Percentiles rank a stretch among this genome's conserved stretches.
These are phyloP conservation scores for Amyloporia xantha DNA, from an alignment of 768 basidiomycete genomes.

Conservation along the genomic window DNA sequence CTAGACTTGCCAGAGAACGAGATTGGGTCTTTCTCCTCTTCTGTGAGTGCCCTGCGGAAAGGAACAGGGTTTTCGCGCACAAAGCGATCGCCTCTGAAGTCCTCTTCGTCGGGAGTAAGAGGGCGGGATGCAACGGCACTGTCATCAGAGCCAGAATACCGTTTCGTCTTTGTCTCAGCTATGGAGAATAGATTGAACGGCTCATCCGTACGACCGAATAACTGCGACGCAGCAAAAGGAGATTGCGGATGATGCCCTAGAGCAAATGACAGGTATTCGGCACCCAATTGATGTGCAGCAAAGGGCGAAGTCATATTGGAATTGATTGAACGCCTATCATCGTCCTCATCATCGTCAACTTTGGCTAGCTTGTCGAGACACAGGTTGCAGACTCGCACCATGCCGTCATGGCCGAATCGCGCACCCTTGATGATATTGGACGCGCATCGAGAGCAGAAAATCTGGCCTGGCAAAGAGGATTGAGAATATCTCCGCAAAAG, in stretches of 20 bases:
- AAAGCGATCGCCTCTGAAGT: constrained; percentile 35
- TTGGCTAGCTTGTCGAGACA: constrained; percentile 90
- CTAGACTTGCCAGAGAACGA: constrained; percentile 35
- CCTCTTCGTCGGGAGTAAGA: constrained; percentile 43
- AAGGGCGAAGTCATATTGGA: constrained; percentile 67
- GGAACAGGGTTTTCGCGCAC: constrained; percentile 50
- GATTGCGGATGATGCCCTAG: constrained; percentile 64
- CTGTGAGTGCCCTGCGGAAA: constrained; percentile 66
- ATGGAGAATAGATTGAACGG: constrained; percentile 80
- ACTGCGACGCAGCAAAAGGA: constrained; percentile 80
- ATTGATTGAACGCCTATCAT: constrained; percentile 74
- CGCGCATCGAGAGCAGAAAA: constrained; percentile 96
- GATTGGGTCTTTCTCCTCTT: constrained; percentile 65
- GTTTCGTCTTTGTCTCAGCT: constrained; percentile 69
- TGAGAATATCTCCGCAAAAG: neutral
- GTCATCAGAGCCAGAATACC: constrained; percentile 48
- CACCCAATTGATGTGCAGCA: constrained; percentile 64
- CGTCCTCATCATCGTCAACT: constrained; percentile 82
- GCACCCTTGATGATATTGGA: constrained; percentile 94
- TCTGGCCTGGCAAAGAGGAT: constrained; percentile 58
- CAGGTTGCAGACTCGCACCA: constrained; percentile 91
- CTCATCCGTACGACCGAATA: constrained; percentile 74
- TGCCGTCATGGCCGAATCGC: constrained; percentile 91
- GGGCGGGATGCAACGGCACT: constrained; percentile 46
- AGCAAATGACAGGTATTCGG: constrained; percentile 32